These are phyloP conservation scores for Adenanthera pavonina DNA, from an alignment of 306 rosid genomes.

Conservation along the genomic window DNA sequence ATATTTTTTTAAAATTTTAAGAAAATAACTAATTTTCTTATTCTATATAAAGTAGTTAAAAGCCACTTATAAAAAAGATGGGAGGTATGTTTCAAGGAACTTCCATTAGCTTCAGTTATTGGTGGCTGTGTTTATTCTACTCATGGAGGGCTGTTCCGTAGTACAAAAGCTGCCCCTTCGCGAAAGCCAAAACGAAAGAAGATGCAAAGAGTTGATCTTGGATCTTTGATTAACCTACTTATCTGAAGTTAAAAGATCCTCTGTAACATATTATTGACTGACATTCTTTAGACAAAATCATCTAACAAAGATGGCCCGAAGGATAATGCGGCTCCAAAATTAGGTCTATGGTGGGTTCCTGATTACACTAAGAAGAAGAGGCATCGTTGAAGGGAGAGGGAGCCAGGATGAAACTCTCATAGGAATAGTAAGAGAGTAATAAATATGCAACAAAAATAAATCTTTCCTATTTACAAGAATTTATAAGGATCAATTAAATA, in stretches of 20 bases:
- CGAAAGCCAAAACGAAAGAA: slow-evolving; percentile 61
- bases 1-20: too few species aligned
- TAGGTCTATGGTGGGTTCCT: slow-evolving; percentile 90
- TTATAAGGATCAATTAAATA: too few species aligned
- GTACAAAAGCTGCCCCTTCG: slow-evolving; percentile 43
- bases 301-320: slow-evolving; percentile 69
- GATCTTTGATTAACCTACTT: slow-evolving; percentile 81
- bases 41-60: too few species aligned
- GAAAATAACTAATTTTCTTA: too few species aligned
- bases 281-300: slow-evolving; percentile 87
- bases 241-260: slow-evolving; percentile 62
- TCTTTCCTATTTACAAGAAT: too few species aligned
- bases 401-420: too few species aligned
- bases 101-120: slow-evolving; percentile 86
- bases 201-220: slow-evolving; percentile 63
- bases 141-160: slow-evolving; percentile 93
- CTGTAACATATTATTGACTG: slow-evolving; percentile 63
- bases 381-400: too few species aligned
- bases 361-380: slow-evolving; percentile 74
- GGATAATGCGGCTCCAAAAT: slow-evolving; percentile 59
- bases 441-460: too few species aligned
- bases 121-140: slow-evolving; percentile 75
- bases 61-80: too few species aligned
- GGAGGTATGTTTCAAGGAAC: slow-evolving; percentile 88
- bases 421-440: too few species aligned